phyloP scores from a whole-genome alignment of 2,329 filamentous ascomycete genomes.

The Phyllosticta ampelicida region DNA sequence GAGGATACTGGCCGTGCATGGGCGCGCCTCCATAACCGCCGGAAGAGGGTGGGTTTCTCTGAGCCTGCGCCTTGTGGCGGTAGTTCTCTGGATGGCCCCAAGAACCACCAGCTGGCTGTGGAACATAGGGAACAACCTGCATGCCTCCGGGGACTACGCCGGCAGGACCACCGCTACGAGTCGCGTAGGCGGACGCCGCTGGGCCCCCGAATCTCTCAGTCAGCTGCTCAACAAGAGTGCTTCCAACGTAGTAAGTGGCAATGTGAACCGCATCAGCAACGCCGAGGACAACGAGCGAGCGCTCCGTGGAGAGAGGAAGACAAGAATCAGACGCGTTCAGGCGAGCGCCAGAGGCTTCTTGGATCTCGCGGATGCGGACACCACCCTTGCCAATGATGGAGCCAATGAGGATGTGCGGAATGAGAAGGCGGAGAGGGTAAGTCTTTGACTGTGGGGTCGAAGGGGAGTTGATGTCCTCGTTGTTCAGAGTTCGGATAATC shows the following conservation, averaged over 20 bases:
- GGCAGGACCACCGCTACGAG: constrained; percentile 82
- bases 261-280: constrained; percentile 98
- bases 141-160: constrained; percentile 93
- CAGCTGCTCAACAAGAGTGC: constrained; percentile 93
- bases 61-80: constrained; percentile 46
- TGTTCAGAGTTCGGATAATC: constrained; percentile 96
- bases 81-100: constrained; percentile 76
- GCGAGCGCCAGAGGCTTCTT: constrained; percentile 91
- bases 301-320: constrained; percentile 87
- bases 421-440: constrained; percentile 87
- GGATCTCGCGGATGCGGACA: constrained; percentile 92
- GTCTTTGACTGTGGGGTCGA: constrained; percentile 94
- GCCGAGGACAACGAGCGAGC: constrained; percentile 94
- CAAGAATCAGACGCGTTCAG: constrained; percentile 94
- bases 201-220: constrained; percentile 94
- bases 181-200: constrained; percentile 94
- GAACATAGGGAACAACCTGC: constrained; percentile 97
- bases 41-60: constrained; percentile 60
- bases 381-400: constrained; percentile 98
- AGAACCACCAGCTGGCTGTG: constrained; percentile 83
- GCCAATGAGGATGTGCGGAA: constrained; percentile 94
- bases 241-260: constrained; percentile 96
- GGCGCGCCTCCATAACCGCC: constrained; percentile 56
- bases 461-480: constrained; percentile 77
- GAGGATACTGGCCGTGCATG: constrained; percentile 53